Percentiles rank a stretch among this genome's conserved stretches.
Evolutionary conservation across 2,329 filamentous ascomycete species (phyloP).

Genomic region (Trichophyton benhamiae): DNA sequence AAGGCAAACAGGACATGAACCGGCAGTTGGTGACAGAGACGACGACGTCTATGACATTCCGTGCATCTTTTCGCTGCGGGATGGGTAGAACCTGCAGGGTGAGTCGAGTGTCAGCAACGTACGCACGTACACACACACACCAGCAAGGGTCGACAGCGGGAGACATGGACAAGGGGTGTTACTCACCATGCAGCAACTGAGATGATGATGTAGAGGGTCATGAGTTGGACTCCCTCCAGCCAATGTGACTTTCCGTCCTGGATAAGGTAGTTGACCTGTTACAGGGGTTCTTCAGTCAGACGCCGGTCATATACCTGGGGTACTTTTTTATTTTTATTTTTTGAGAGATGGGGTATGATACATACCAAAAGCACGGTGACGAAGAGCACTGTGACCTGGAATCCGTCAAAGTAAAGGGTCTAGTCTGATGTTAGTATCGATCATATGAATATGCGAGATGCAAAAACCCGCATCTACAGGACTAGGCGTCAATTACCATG

Average conservation of each 20-base stretch:
- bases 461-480: not conserved
- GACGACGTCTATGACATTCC: not conserved
- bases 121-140: not conserved
- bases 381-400: slow-evolving; percentile 51
- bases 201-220: slow-evolving; percentile 51
- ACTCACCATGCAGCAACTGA: slow-evolving; percentile 45
- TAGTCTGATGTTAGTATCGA: slow-evolving; percentile 10
- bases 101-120: not conserved
- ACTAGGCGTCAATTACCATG: slow-evolving; percentile 35
- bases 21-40: not conserved
- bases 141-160: no score
- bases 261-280: slow-evolving; percentile 51
- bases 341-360: slow-evolving; percentile 23
- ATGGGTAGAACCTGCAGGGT: not conserved
- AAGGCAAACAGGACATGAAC: not conserved
- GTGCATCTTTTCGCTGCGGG: not conserved
- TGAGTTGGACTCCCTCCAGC: slow-evolving; percentile 50
- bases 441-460: not conserved
- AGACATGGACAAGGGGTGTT: not conserved
- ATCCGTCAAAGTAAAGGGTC: slow-evolving; percentile 59
- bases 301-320: no score
- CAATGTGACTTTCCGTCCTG: slow-evolving; percentile 47
- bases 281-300: slow-evolving; percentile 16
- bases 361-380: slow-evolving; percentile 38
- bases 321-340: not conserved